Conservation (phyloP, 331 rosid genomes). For the Rosa hybrid region DNA sequence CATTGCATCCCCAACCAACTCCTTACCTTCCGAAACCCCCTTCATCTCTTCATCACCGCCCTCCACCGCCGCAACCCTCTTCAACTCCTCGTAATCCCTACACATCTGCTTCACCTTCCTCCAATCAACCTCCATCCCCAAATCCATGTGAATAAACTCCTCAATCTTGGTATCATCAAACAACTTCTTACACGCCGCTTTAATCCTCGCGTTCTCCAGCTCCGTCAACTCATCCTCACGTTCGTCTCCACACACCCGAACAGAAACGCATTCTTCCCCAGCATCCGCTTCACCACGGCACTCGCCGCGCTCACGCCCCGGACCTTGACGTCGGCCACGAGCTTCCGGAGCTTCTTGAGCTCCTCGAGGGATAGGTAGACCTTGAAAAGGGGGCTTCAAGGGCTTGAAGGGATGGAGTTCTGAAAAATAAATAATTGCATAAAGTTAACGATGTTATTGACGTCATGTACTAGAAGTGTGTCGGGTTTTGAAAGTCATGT, state of each 20-base stretch:
- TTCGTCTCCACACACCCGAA: slow-evolving; percentile 70
- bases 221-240: slow-evolving; percentile 20
- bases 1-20: slow-evolving; percentile 48
- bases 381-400: slow-evolving; percentile 67
- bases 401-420: too few relatives aligned
- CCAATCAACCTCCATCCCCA: slow-evolving; percentile 57
- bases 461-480: too few relatives aligned
- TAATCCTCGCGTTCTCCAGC: background rate
- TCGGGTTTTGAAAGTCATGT: too few relatives aligned
- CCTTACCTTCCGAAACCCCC: slow-evolving; percentile 52
- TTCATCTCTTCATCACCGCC: slow-evolving; percentile 49
- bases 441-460: too few relatives aligned
- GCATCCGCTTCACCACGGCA: slow-evolving; percentile 49
- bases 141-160: background rate
- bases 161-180: background rate
- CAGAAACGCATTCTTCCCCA: slow-evolving; percentile 64
- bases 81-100: slow-evolving; percentile 66
- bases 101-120: slow-evolving; percentile 55
- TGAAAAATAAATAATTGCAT: too few relatives aligned
- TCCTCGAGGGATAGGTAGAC: slow-evolving; percentile 62
- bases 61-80: slow-evolving; percentile 28
- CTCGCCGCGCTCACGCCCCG: slow-evolving; percentile 21
- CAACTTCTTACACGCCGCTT: background rate
- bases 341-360: background rate
- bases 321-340: background rate